These are phyloP conservation scores for Cercospora sojina DNA, from an alignment of 2,329 filamentous ascomycete species.

Conservation along the genomic window DNA sequence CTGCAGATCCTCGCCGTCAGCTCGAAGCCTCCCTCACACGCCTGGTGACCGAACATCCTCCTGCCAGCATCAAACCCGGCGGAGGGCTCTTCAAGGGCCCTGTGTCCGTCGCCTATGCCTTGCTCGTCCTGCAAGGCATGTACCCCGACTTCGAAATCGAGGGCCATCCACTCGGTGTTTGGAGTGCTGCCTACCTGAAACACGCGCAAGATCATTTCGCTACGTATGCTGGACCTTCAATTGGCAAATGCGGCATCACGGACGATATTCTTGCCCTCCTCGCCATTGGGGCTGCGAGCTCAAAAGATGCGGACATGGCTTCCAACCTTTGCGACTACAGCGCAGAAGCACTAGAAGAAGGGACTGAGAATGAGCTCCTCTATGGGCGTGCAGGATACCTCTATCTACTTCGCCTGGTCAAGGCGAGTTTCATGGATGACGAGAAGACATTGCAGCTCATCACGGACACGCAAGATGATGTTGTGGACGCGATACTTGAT, in stretches of 20 bases:
- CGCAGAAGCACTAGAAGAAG: slow-evolving; percentile 47
- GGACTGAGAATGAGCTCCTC: slow-evolving; percentile 61
- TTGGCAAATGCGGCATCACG: slow-evolving; percentile 50
- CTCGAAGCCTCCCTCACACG: slow-evolving; percentile 51
- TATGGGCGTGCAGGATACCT: slow-evolving; percentile 68
- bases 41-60: slow-evolving; percentile 50
- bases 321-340: slow-evolving; percentile 52
- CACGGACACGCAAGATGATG: slow-evolving; percentile 54
- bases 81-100: slow-evolving; percentile 54
- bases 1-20: slow-evolving; percentile 50
- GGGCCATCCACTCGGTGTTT: slow-evolving; percentile 48
- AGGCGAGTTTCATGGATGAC: slow-evolving; percentile 55
- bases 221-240: slow-evolving; percentile 47
- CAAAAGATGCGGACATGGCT: slow-evolving; percentile 51
- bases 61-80: slow-evolving; percentile 46
- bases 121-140: slow-evolving; percentile 51
- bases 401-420: slow-evolving; percentile 65
- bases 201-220: slow-evolving; percentile 52
- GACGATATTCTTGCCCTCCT: slow-evolving; percentile 53
- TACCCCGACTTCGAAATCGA: slow-evolving; percentile 51
- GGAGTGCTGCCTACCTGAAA: slow-evolving; percentile 53
- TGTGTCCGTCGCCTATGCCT: slow-evolving; percentile 51
- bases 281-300: slow-evolving; percentile 51
- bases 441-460: slow-evolving; percentile 53
- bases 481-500: slow-evolving; percentile 61